A percentile compares a stretch with the other conserved stretches of the same genome.
These are phyloP conservation scores for Scedosporium boydii DNA, from an alignment of 2,329 filamentous ascomycete species.

Conservation along the genomic window DNA sequence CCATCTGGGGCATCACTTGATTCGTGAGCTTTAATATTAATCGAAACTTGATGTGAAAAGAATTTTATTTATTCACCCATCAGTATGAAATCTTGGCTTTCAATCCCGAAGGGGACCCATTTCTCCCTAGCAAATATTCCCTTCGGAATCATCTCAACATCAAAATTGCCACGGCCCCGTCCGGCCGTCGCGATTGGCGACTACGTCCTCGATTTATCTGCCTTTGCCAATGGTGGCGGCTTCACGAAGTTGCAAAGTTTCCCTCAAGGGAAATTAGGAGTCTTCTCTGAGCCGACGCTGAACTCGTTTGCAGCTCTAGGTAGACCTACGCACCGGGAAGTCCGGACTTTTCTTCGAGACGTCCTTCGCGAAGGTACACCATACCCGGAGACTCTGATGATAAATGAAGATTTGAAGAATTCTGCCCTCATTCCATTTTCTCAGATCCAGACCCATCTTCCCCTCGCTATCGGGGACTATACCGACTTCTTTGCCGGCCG, in stretches of 20 bases:
- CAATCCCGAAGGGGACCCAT: conserved; percentile 22
- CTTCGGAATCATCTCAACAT: conserved; percentile 69
- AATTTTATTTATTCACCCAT: not conserved
- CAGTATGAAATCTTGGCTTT: conserved; percentile 16
- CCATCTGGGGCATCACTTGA: too few relatives aligned
- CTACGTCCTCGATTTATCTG: conserved; percentile 57
- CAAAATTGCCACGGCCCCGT: conserved; percentile 43
- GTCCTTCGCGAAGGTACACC: conserved; percentile 46
- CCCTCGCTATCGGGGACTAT: not conserved
- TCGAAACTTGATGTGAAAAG: too few relatives aligned
- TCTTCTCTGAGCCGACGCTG: conserved; percentile 40
- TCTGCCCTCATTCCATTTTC: conserved; percentile 18
- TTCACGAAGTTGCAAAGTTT: conserved; percentile 36
- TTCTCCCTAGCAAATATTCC: conserved; percentile 77
- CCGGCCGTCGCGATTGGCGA: conserved; percentile 65
- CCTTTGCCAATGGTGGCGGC: conserved; percentile 13
- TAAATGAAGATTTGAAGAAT: conserved; percentile 23
- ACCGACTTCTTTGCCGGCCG: not conserved
- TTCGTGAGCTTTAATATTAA: too few relatives aligned
- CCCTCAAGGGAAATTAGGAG: conserved; percentile 21
- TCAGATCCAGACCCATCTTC: conserved; percentile 54
- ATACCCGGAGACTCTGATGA: conserved; percentile 20
- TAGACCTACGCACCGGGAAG: conserved; percentile 55
- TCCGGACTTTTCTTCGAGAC: conserved; percentile 60
- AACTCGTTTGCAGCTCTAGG: conserved; percentile 67